phyloP scores from a whole-genome alignment of 1,284 basidiomycete genomes.

The Naganishia albida region DNA sequence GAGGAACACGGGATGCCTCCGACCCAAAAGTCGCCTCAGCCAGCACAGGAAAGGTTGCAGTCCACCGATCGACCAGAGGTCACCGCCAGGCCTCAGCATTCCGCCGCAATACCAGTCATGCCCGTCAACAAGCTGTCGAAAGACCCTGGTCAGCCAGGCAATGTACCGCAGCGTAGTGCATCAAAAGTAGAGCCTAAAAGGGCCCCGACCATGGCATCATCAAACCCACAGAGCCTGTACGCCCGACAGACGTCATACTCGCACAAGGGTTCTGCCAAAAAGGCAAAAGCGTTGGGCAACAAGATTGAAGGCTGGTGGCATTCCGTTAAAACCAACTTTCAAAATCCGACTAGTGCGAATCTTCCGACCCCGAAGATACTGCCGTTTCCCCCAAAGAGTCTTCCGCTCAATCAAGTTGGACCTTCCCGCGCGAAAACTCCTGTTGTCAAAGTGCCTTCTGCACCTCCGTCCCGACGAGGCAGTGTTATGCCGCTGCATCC shows the following conservation, averaged over 20 bases:
- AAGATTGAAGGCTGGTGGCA: slow-evolving; percentile 58
- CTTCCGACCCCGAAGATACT: slow-evolving; percentile 7
- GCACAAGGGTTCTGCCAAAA: slow-evolving; percentile 35
- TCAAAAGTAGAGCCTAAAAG: slow-evolving; percentile 1
- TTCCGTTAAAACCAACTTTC: slow-evolving; percentile 55
- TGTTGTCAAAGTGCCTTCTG: slow-evolving; percentile 29
- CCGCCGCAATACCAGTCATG: neutral
- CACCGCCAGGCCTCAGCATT: neutral
- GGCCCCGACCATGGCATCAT: neutral
- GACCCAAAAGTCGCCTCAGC: neutral
- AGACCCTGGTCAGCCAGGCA: slow-evolving; percentile 10
- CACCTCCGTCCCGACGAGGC: slow-evolving; percentile 30
- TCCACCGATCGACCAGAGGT: neutral
- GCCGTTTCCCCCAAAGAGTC: slow-evolving; percentile 13
- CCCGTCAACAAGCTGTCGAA: slow-evolving; percentile 5
- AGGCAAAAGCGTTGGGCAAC: slow-evolving; percentile 52
- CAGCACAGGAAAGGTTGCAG: neutral
- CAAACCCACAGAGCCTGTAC: neutral
- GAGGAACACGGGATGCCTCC: neutral
- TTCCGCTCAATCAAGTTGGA: neutral
- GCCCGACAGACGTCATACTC: slow-evolving; percentile 23
- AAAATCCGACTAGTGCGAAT: slow-evolving; percentile 4
- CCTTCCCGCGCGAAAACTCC: neutral
- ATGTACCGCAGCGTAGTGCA: neutral
- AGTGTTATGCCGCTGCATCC: slow-evolving; percentile 14